phyloP scores from a whole-genome alignment of 208 protist genomes.

The Angomonas deanei region DNA sequence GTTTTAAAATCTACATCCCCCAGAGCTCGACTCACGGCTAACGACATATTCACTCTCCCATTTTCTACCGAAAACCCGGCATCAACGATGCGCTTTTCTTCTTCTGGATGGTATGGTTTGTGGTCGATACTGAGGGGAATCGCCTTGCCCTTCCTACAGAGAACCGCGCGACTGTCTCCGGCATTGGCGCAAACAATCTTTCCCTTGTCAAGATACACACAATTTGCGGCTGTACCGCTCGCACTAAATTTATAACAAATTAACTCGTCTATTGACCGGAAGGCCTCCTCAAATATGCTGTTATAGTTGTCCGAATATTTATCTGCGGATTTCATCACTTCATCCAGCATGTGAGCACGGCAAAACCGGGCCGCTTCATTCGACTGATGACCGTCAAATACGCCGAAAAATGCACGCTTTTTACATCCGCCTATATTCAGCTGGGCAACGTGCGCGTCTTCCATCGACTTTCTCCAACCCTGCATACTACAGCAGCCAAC shows the following conservation, averaged over 20 bases:
- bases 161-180: constrained; percentile 87
- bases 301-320: constrained; percentile 19
- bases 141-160: constrained; percentile 59
- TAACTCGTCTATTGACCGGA: constrained; percentile 56
- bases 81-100: constrained; percentile 77
- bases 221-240: constrained; percentile 81
- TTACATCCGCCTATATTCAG: constrained; percentile 74
- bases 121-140: constrained; percentile 87
- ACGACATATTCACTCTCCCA: constrained; percentile 87
- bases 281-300: constrained; percentile 60
- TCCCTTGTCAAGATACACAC: constrained; percentile 58
- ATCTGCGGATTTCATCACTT: constrained; percentile 41
- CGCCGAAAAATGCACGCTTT: constrained; percentile 71
- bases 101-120: constrained; percentile 65
- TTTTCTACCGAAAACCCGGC: constrained; percentile 81
- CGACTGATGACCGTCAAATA: constrained; percentile 90
- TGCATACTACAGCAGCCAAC: constrained; percentile 91
- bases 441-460: constrained; percentile 86
- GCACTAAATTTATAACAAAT: constrained; percentile 59
- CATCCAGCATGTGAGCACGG: constrained; percentile 67
- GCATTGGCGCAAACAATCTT: constrained; percentile 86
- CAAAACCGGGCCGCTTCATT: constrained; percentile 77
- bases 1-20: constrained; percentile 93
- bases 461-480: constrained; percentile 88
- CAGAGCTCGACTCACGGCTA: constrained; percentile 91